These are phyloP conservation scores for Monilinia aucupariae DNA, from an alignment of 2,329 filamentous ascomycete species.

Conservation along the genomic window DNA sequence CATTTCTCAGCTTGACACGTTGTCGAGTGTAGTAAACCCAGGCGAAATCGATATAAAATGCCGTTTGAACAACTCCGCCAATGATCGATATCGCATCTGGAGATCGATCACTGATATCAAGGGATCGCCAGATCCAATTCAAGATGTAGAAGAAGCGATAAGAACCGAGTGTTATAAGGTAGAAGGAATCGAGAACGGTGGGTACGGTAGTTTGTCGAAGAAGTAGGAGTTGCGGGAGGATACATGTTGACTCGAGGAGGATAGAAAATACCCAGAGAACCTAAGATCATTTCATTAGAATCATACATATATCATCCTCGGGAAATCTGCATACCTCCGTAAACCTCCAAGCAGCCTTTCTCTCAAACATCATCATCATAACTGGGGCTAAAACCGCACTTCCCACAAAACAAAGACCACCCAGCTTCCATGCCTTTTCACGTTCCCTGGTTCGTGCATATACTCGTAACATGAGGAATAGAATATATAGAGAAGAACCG, in stretches of 20 bases:
- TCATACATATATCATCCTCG: not conserved
- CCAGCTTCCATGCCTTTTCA: conserved; percentile 91
- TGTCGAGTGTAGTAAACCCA: conserved; percentile 96
- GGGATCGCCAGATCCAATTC: conserved; percentile 75
- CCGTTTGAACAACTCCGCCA: conserved; percentile 84
- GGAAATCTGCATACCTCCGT: conserved; percentile 41
- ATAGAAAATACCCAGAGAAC: conserved; percentile 83
- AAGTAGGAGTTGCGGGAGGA: conserved; percentile 85
- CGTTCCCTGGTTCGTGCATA: conserved; percentile 83
- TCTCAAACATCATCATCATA: conserved; percentile 62
- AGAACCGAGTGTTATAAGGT: conserved; percentile 78
- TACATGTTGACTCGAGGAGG: conserved; percentile 84
- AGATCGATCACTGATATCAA: conserved; percentile 54
- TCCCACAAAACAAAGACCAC: conserved; percentile 60
- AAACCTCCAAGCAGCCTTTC: conserved; percentile 43
- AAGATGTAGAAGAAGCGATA: conserved; percentile 87
- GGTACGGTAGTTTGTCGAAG: conserved; percentile 92
- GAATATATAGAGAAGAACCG: conserved; percentile 74
- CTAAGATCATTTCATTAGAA: conserved; percentile 40
- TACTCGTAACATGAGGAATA: conserved; percentile 79
- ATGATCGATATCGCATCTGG: conserved; percentile 71
- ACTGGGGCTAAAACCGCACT: conserved; percentile 66
- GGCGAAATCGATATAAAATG: conserved; percentile 86
- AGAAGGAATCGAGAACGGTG: conserved; percentile 95
- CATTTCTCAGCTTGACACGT: conserved; percentile 84